A percentile compares a stretch with the other conserved stretches of the same genome.
phyloP scores from a whole-genome alignment of 768 basidiomycete species.

The Roridomyces roridus region DNA sequence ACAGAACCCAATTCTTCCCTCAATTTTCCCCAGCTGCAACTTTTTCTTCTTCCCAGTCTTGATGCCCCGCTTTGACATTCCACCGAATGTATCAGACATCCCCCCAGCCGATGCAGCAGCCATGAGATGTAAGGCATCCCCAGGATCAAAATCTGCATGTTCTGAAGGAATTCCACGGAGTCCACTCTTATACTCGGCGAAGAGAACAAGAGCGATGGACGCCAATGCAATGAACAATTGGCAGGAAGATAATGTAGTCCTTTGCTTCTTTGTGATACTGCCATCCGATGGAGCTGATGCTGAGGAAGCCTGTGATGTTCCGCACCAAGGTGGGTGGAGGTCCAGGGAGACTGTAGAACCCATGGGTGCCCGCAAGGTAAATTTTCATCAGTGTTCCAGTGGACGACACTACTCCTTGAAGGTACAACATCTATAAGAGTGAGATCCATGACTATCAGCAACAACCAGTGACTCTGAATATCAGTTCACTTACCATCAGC shows the following conservation, averaged over 20 bases:
- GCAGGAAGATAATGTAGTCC: background rate
- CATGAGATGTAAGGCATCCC: conserved; percentile 1
- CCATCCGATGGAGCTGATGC: too few species aligned
- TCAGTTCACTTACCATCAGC: too few species aligned
- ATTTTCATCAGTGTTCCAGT: background rate
- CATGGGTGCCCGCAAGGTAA: background rate
- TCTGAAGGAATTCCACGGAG: background rate
- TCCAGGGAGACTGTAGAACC: too few species aligned
- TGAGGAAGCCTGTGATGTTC: too few species aligned
- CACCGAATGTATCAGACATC: background rate
- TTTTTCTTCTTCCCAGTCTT: background rate
- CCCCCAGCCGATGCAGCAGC: conserved; percentile 12
- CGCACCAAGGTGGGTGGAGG: too few species aligned
- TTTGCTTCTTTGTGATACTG: too few species aligned
- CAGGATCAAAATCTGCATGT: conserved; percentile 4
- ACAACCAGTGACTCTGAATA: too few species aligned
- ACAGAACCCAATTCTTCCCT: conserved; percentile 3
- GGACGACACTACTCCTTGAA: background rate
- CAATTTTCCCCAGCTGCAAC: background rate
- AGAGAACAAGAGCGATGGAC: background rate
- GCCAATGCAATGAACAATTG: background rate
- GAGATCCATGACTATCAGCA: too few species aligned
- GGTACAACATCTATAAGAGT: background rate
- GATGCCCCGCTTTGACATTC: background rate
- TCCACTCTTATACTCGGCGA: background rate